Percentiles rank a stretch among this genome's conserved stretches.
phyloP scores from a whole-genome alignment of 2,329 filamentous ascomycete genomes.

The Aspergillus clavatus region DNA sequence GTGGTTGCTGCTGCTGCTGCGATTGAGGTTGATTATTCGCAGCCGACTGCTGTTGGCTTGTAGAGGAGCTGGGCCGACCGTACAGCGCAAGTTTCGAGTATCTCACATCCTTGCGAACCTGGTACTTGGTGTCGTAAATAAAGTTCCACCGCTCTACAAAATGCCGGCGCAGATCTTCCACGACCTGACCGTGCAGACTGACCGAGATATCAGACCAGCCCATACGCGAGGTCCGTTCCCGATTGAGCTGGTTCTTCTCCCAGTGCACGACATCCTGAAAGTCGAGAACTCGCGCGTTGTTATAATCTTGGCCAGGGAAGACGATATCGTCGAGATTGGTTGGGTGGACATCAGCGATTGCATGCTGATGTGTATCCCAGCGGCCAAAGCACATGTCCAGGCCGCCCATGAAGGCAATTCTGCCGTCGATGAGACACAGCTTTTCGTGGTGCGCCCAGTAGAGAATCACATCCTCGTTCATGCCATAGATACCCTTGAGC shows the following conservation, averaged over 20 bases:
- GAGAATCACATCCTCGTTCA: conserved; percentile 72
- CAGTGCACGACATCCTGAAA: conserved; percentile 73
- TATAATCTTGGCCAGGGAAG: conserved; percentile 89
- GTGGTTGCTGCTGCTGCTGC: conserved; percentile 16
- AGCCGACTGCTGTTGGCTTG: conserved; percentile 13
- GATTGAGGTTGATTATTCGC: conserved; percentile 8
- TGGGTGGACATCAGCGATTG: conserved; percentile 79
- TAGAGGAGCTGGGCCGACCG: conserved; percentile 28
- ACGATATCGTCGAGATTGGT: conserved; percentile 68
- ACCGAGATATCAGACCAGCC: conserved; percentile 87
- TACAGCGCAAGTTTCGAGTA: conserved; percentile 41
- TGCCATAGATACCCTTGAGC: conserved; percentile 74
- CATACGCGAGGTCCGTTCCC: conserved; percentile 76
- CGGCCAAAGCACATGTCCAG: conserved; percentile 83
- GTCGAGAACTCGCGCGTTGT: conserved; percentile 80
- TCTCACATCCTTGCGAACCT: conserved; percentile 48
- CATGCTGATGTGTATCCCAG: conserved; percentile 83
- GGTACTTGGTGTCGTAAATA: conserved; percentile 79
- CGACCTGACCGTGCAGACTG: conserved; percentile 68
- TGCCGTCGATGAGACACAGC: conserved; percentile 74
- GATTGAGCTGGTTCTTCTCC: conserved; percentile 81
- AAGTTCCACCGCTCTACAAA: conserved; percentile 91
- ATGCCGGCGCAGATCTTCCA: conserved; percentile 69
- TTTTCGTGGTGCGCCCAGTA: conserved; percentile 97
- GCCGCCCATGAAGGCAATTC: conserved; percentile 82